Conservation (phyloP, 2,329 filamentous ascomycete species). For the Myriangium duriaei region DNA sequence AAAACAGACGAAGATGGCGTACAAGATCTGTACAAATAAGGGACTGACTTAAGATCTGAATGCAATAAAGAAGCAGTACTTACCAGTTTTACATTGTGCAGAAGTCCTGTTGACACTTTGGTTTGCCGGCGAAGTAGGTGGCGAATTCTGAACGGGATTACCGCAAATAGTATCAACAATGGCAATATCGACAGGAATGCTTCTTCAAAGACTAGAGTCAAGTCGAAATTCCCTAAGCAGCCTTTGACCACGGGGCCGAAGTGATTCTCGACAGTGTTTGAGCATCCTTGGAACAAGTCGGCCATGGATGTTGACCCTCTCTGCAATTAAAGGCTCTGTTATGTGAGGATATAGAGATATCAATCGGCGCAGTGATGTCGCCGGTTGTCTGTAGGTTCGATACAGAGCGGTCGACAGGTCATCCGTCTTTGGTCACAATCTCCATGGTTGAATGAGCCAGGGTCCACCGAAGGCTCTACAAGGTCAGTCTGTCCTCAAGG, state of each 20-base stretch:
- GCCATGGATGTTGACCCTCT: too few relatives aligned
- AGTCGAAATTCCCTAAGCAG: conserved; percentile 25
- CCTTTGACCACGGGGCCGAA: conserved; percentile 10
- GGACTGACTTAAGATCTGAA: neutral
- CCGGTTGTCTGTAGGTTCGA: too few relatives aligned
- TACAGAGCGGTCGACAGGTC: too few relatives aligned
- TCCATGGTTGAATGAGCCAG: too few relatives aligned
- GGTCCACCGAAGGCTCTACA: too few relatives aligned
- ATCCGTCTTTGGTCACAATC: too few relatives aligned
- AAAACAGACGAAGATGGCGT: conserved; percentile 5
- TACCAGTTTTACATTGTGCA: conserved; percentile 8
- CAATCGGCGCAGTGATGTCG: too few relatives aligned
- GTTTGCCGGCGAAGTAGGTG: conserved; percentile 18
- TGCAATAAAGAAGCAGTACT: neutral
- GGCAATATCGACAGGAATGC: conserved; percentile 23
- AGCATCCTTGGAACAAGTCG: too few relatives aligned
- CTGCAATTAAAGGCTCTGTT: too few relatives aligned
- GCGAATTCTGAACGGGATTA: conserved; percentile 19
- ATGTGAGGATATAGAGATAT: too few relatives aligned
- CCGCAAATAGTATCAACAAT: conserved; percentile 19
- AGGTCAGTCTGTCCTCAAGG: too few relatives aligned
- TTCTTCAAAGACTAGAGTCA: conserved; percentile 27
- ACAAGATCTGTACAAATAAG: neutral
- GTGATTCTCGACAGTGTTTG: conserved; percentile 4
- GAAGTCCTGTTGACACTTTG: conserved; percentile 13